A percentile compares a stretch with the other conserved stretches of the same genome.
These are phyloP conservation scores for Copromyces sp. DNA, from an alignment of 495 filamentous ascomycete species.

Conservation along the genomic window DNA sequence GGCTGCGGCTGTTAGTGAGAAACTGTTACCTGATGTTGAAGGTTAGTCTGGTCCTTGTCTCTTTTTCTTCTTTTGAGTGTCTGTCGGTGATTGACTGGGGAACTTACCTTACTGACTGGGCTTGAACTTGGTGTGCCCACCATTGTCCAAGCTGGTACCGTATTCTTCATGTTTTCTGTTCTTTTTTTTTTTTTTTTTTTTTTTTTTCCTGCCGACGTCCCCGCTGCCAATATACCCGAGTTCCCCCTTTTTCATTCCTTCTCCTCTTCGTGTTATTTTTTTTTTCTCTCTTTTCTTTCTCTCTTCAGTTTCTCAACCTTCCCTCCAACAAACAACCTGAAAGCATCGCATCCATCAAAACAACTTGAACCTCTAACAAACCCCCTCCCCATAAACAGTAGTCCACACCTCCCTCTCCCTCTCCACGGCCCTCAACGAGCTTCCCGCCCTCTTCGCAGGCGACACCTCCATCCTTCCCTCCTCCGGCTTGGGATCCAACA, in stretches of 20 bases:
- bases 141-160: too few species aligned
- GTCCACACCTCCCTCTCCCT: constrained; percentile 21
- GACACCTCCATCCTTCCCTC: constrained; percentile 7
- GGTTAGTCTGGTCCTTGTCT: constrained; percentile 7
- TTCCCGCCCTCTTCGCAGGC: constrained; percentile 21
- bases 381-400: constrained; percentile 3
- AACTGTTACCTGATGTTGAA: constrained; percentile 22
- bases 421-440: constrained; percentile 15
- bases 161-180: too few species aligned
- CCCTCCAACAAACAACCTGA: too few species aligned
- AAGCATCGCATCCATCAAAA: neutral
- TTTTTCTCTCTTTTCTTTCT: too few species aligned
- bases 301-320: too few species aligned
- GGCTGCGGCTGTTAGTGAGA: constrained; percentile 18
- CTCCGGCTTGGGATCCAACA: constrained; percentile 19
- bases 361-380: neutral
- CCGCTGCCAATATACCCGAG: too few species aligned
- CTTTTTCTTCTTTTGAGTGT: neutral
- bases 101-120: too few species aligned
- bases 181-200: too few species aligned
- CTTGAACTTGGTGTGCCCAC: neutral
- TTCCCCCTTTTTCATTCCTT: too few species aligned
- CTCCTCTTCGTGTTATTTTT: too few species aligned
- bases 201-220: too few species aligned
- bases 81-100: too few species aligned